These are phyloP conservation scores for Stagonosporopsis rhizophila DNA, from an alignment of 2,329 filamentous ascomycete genomes.

Conservation along the genomic window DNA sequence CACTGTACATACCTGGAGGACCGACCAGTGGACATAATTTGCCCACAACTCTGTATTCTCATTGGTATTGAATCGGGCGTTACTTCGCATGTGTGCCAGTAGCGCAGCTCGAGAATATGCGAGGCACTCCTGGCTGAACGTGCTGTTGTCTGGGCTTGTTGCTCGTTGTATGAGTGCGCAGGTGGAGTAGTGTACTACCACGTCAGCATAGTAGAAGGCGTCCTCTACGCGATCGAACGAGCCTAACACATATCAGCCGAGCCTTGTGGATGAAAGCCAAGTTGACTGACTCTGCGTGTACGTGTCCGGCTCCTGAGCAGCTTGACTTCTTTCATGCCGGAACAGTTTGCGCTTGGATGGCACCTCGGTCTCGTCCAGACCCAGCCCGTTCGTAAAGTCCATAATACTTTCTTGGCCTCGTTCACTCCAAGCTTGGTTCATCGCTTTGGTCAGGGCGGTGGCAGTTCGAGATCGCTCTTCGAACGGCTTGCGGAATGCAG, in stretches of 20 bases:
- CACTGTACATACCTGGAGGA: neutral
- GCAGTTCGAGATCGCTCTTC: neutral
- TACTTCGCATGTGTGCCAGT: neutral
- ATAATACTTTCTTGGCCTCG: neutral
- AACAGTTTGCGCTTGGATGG: neutral
- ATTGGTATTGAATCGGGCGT: neutral
- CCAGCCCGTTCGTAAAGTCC: neutral
- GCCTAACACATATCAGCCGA: neutral
- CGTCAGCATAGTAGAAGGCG: neutral
- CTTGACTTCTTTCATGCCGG: neutral
- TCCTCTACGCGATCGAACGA: neutral
- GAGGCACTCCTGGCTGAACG: neutral
- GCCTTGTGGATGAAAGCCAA: no score
- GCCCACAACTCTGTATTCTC: neutral
- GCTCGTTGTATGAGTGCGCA: neutral
- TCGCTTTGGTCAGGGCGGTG: neutral
- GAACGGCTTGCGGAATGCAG: neutral
- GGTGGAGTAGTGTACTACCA: neutral
- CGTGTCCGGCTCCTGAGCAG: neutral
- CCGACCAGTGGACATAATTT: neutral
- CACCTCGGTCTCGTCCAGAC: neutral
- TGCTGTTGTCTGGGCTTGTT: neutral
- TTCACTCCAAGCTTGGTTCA: neutral
- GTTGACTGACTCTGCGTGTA: neutral
- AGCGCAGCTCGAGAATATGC: neutral